These are phyloP conservation scores for Erysimum cheiranthoides DNA, from an alignment of 345 rosid species.

Conservation along the genomic window DNA sequence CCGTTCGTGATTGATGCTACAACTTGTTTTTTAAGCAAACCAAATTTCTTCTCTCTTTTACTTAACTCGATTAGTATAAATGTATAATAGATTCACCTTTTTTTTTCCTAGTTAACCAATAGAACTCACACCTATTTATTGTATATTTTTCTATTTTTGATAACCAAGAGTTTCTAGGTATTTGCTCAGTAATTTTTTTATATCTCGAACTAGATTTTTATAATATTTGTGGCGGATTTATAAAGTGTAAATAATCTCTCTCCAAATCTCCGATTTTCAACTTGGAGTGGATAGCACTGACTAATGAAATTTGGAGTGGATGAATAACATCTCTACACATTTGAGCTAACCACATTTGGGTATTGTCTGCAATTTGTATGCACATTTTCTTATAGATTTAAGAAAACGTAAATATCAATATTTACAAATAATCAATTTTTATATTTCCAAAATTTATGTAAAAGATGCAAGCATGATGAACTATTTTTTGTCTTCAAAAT, in stretches of 20 bases:
- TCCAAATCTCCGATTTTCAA: neutral
- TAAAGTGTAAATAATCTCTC: neutral
- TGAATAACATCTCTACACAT: neutral
- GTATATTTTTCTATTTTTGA: too few relatives aligned
- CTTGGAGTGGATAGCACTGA: neutral
- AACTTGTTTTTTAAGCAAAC: constrained; percentile 41
- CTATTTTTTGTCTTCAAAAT: neutral
- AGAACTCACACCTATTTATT: neutral
- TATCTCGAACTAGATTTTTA: neutral
- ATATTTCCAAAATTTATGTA: neutral
- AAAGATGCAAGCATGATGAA: neutral
- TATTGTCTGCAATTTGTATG: neutral
- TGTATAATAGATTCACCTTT: neutral
- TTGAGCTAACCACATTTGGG: neutral
- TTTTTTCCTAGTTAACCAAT: neutral
- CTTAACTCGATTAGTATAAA: neutral
- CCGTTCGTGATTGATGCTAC: constrained; percentile 33
- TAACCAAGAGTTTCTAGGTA: neutral
- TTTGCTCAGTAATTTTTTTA: neutral
- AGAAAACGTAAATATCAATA: neutral
- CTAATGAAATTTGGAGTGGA: neutral
- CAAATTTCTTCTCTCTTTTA: neutral
- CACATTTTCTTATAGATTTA: neutral
- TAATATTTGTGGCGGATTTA: neutral
- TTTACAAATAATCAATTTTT: neutral